Conservation (phyloP, 1,139 yeast genomes). For the Pneumocystis canis region DNA sequence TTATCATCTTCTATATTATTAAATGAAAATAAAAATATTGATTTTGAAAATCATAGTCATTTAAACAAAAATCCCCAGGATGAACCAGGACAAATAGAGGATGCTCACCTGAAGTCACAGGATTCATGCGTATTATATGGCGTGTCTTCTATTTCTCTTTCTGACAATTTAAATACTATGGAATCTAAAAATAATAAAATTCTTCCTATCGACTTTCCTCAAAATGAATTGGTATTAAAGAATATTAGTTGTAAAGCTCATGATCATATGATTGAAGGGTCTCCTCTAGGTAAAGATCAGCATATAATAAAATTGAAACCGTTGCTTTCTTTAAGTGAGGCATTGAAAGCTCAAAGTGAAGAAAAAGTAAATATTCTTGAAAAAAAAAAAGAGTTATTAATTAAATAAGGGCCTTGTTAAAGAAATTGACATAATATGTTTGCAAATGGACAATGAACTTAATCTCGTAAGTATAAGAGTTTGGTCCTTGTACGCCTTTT, state of each 20-base stretch:
- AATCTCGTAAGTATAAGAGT: not conserved
- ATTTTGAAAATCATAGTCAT: not conserved
- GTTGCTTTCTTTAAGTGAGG: conserved; percentile 1
- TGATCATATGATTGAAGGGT: not conserved
- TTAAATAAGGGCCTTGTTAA: not conserved
- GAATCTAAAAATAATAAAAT: not conserved
- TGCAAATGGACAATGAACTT: conserved; percentile 1
- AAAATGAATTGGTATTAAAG: not conserved
- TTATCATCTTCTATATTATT: not conserved
- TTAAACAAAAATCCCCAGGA: not conserved
- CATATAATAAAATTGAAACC: not conserved
- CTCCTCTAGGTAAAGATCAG: not conserved
- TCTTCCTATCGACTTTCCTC: not conserved
- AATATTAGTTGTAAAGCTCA: not conserved
- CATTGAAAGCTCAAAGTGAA: conserved; percentile 1
- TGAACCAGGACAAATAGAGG: not conserved
- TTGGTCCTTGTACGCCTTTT: not conserved
- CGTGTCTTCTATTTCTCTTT: not conserved
- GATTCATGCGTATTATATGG: not conserved
- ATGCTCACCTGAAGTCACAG: not conserved
- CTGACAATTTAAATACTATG: not conserved
- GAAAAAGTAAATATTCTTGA: not conserved
- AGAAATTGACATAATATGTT: conserved; percentile 5
- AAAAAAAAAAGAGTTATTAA: not conserved
- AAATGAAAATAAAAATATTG: not conserved